Evolutionary conservation across 2,329 filamentous ascomycete genomes (phyloP).

Genomic region (Fusarium temperatum): DNA sequence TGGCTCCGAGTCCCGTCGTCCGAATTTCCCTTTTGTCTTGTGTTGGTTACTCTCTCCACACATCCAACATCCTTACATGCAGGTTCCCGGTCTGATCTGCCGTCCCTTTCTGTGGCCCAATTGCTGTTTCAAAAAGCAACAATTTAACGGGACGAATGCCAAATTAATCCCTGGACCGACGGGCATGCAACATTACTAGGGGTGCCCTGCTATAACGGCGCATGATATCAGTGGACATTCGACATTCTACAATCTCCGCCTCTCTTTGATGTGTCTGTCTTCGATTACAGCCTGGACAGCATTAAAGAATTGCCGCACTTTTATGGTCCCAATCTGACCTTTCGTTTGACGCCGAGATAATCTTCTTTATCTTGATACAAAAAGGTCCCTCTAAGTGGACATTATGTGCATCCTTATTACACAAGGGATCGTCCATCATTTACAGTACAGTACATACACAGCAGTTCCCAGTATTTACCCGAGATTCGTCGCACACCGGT

Average conservation of each 20-base stretch:
- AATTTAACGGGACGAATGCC: conserved; percentile 14
- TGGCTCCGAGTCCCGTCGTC: neutral
- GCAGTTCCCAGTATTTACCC: neutral
- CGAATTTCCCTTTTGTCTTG: neutral
- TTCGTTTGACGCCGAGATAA: neutral
- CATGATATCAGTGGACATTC: conserved; percentile 14
- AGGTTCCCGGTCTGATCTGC: conserved; percentile 31
- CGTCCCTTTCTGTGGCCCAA: conserved; percentile 19
- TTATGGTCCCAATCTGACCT: neutral
- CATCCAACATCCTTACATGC: conserved; percentile 1
- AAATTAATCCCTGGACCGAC: conserved; percentile 9
- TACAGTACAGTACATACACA: conserved; percentile 3
- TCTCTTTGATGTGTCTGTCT: neutral
- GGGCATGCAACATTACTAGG: conserved; percentile 7
- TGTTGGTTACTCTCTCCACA: neutral
- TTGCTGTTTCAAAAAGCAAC: conserved; percentile 29
- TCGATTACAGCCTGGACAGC: neutral
- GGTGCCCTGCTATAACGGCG: conserved; percentile 4
- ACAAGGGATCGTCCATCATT: neutral
- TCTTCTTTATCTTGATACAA: neutral
- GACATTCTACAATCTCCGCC: neutral
- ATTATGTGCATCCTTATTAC: neutral
- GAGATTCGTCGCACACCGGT: conserved; percentile 6
- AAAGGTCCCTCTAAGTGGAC: neutral
- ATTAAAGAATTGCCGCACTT: conserved; percentile 12